Percentiles rank a stretch among this genome's conserved stretches.
These are phyloP conservation scores for Fusarium chuoi DNA, from an alignment of 2,329 filamentous ascomycete genomes.

Conservation along the genomic window DNA sequence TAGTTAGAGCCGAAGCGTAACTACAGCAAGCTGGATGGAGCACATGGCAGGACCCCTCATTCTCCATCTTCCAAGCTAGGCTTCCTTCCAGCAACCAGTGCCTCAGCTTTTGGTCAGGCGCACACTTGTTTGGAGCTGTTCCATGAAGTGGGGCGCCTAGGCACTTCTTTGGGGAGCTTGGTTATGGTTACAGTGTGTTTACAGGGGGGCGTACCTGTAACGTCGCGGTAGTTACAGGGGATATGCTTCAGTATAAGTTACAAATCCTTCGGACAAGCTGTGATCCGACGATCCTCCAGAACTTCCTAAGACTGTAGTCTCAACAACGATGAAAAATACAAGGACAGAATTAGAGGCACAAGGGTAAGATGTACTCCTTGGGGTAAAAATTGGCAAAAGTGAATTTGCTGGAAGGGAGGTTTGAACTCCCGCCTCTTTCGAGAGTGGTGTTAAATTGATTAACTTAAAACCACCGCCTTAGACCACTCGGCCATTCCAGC, in stretches of 20 bases:
- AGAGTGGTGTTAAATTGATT: not conserved
- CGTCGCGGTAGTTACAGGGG: conserved; percentile 16
- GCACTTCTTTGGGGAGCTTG: not conserved
- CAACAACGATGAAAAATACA: not conserved
- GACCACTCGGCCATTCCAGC: conserved; percentile 9
- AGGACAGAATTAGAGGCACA: not conserved
- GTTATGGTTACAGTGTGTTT: not conserved
- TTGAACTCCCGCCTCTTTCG: conserved; percentile 10
- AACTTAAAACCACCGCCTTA: conserved; percentile 13
- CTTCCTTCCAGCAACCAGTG: conserved; percentile 10
- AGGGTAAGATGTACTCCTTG: not conserved
- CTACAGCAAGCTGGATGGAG: not conserved
- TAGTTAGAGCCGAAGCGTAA: not conserved
- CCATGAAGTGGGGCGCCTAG: conserved; percentile 12
- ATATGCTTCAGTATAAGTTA: conserved; percentile 1
- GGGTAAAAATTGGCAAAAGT: not conserved
- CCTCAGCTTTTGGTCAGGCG: conserved; percentile 38
- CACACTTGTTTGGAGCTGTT: conserved; percentile 9
- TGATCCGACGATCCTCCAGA: not conserved
- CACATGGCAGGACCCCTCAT: conserved; percentile 33
- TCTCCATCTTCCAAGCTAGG: conserved; percentile 9
- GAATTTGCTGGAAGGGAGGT: not conserved
- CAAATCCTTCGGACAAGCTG: not conserved
- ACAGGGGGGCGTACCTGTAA: conserved; percentile 13
- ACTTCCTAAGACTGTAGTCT: not conserved